phyloP scores from a whole-genome alignment of 768 basidiomycete species.

The Suillus tomentosus region DNA sequence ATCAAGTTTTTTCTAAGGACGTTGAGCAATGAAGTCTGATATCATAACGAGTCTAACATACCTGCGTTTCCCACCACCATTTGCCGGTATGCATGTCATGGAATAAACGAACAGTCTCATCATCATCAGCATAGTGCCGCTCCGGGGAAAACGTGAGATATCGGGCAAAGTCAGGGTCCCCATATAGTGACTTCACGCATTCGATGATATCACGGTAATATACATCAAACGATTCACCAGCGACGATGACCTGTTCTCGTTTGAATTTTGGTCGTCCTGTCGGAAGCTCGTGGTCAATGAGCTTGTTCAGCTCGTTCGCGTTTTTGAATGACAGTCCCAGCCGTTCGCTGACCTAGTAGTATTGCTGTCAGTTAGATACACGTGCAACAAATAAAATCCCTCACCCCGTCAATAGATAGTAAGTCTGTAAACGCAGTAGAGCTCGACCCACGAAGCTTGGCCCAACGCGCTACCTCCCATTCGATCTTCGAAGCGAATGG shows the following conservation, averaged over 20 bases:
- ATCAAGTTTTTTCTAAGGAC: conserved; percentile 20
- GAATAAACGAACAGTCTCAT: conserved; percentile 31
- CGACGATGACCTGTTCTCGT: conserved; percentile 26
- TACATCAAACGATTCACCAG: conserved; percentile 33
- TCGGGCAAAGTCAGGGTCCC: conserved; percentile 35
- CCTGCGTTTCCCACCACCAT: conserved; percentile 57
- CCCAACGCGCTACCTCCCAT: conserved; percentile 44
- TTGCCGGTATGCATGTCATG: conserved; percentile 48
- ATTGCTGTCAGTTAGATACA: background rate
- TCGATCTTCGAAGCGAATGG: too few relatives aligned
- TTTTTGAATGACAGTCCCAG: conserved; percentile 38
- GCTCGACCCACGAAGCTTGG: conserved; percentile 36
- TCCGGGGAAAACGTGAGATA: conserved; percentile 39
- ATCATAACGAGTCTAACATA: conserved; percentile 21
- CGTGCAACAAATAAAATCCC: conserved; percentile 14
- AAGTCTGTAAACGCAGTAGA: conserved; percentile 42
- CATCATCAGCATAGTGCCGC: conserved; percentile 36
- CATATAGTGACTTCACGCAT: conserved; percentile 38
- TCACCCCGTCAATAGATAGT: conserved; percentile 40
- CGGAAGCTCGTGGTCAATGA: conserved; percentile 33
- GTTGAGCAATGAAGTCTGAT: background rate
- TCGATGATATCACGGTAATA: conserved; percentile 38
- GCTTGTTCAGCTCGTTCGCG: conserved; percentile 33
- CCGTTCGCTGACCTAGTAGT: conserved; percentile 20
- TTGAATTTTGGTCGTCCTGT: conserved; percentile 30